These are phyloP conservation scores for Erythrophleum fordii DNA, from an alignment of 306 rosid species.

Conservation along the genomic window DNA sequence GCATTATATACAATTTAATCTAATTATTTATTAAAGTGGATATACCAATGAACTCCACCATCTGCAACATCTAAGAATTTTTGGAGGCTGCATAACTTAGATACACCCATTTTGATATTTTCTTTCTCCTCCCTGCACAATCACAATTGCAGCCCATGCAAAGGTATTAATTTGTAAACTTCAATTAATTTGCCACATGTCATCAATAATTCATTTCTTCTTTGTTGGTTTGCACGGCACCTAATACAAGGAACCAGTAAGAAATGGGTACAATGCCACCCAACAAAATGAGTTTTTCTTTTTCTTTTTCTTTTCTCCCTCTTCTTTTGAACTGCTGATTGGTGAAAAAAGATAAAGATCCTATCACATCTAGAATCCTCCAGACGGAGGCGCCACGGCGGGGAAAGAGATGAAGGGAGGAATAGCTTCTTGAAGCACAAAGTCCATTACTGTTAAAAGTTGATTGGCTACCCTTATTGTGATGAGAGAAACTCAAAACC, in stretches of 20 bases:
- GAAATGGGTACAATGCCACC: not conserved
- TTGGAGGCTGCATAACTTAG: not conserved
- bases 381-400: not conserved
- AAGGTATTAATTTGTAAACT: not conserved
- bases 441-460: slow-evolving; percentile 15
- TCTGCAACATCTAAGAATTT: not conserved
- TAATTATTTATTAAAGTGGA: not conserved
- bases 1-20: too few species aligned
- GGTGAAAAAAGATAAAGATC: not conserved
- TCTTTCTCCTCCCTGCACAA: too few species aligned
- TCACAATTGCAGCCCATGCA: too few species aligned
- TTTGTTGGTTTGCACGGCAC: not conserved
- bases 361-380: slow-evolving; percentile 27
- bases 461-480: slow-evolving; percentile 33
- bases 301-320: too few species aligned
- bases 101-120: not conserved
- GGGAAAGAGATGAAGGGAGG: not conserved
- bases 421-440: slow-evolving; percentile 16
- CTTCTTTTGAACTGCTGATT: not conserved
- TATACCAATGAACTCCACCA: not conserved
- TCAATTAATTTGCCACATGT: not conserved
- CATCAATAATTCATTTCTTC: not conserved
- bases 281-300: not conserved
- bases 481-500: not conserved
- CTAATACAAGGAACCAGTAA: not conserved